These are phyloP conservation scores for Dactylellina parvicollis DNA, from an alignment of 2,329 filamentous ascomycete genomes.

Conservation along the genomic window DNA sequence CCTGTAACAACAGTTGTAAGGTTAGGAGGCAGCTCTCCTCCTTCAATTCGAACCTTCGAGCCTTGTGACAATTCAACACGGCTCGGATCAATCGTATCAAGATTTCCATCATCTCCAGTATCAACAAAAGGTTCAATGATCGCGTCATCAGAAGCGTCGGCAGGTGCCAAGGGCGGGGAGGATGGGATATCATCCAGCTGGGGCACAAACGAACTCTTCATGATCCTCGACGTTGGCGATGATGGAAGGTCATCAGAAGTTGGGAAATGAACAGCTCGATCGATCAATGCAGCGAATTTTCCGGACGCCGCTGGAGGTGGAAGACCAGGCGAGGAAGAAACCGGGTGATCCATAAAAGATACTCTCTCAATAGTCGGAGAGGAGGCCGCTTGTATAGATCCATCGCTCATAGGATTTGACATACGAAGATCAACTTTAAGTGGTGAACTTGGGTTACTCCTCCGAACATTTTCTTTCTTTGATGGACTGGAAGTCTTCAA, in stretches of 20 bases:
- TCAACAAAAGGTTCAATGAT: background rate
- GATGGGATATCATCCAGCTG: constrained; percentile 46
- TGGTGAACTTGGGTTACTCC: background rate
- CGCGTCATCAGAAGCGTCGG: background rate
- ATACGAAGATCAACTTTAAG: constrained; percentile 48
- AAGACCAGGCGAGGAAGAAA: constrained; percentile 45
- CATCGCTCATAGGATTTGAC: constrained; percentile 41
- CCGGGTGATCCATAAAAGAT: background rate
- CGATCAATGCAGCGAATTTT: constrained; percentile 31
- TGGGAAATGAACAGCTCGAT: constrained; percentile 37
- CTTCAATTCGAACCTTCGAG: constrained; percentile 40
- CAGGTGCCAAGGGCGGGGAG: constrained; percentile 36
- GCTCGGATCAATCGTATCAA: constrained; percentile 29
- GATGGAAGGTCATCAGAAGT: constrained; percentile 48
- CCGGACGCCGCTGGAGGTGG: background rate
- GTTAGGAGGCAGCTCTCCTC: constrained; percentile 39
- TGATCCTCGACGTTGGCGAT: constrained; percentile 33
- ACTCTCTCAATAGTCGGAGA: constrained; percentile 1
- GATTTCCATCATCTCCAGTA: background rate
- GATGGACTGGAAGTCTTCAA: constrained; percentile 19
- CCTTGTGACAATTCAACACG: constrained; percentile 40
- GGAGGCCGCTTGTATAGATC: background rate
- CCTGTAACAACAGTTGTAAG: constrained; percentile 23
- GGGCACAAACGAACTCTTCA: constrained; percentile 19
- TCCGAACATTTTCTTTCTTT: constrained; percentile 1